These are phyloP conservation scores for Suhomyces sp. DNA, from an alignment of 805 yeast species.

Conservation along the genomic window DNA sequence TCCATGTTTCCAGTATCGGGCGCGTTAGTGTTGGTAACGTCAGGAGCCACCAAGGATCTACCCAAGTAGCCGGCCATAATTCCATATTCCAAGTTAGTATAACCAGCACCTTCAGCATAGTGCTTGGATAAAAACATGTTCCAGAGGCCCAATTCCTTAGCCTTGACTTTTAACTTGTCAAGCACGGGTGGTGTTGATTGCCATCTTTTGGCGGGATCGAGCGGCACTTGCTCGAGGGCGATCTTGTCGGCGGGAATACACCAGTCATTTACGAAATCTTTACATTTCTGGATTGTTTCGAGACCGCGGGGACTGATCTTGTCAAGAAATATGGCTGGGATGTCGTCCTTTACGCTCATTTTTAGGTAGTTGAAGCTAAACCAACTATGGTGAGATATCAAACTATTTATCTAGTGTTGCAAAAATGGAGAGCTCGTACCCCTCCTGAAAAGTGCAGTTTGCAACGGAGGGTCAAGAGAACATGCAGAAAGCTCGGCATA, in stretches of 20 bases:
- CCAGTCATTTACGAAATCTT: conserved; percentile 53
- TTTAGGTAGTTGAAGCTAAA: neutral
- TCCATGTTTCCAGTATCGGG: conserved; percentile 70
- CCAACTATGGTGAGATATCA: neutral
- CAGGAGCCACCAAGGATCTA: conserved; percentile 51
- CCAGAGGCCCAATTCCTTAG: conserved; percentile 55
- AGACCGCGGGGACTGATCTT: conserved; percentile 35
- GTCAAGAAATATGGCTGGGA: conserved; percentile 40
- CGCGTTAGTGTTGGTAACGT: conserved; percentile 57
- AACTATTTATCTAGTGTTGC: neutral
- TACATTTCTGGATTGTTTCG: conserved; percentile 38
- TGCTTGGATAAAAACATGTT: conserved; percentile 53
- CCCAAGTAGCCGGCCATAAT: conserved; percentile 65
- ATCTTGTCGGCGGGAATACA: conserved; percentile 55
- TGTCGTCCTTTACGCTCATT: conserved; percentile 29
- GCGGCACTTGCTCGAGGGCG: conserved; percentile 38
- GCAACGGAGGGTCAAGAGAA: neutral
- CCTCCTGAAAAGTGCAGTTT: neutral
- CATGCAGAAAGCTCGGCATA: neutral
- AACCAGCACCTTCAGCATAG: conserved; percentile 54
- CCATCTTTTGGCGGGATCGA: conserved; percentile 47
- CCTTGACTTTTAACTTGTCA: conserved; percentile 52
- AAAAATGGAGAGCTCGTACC: neutral
- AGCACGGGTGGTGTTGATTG: conserved; percentile 43
- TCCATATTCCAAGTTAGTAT: conserved; percentile 60